Percentiles rank a stretch among this genome's conserved stretches.
Conservation (phyloP, 1,284 basidiomycete genomes). For the Trametes polyzona region DNA sequence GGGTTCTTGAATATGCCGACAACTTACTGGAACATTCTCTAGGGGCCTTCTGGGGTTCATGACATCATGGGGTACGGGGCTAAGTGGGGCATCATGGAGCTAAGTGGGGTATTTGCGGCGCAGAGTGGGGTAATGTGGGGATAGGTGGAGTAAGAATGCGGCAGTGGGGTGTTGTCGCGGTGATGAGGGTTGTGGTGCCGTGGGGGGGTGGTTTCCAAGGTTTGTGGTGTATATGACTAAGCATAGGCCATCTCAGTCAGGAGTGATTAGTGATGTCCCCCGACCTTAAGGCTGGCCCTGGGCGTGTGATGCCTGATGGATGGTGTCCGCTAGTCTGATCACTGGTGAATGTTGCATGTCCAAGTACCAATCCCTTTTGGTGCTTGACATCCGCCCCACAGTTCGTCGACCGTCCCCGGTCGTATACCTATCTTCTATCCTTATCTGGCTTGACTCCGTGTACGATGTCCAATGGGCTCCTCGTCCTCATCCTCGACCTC, state of each 20-base stretch:
- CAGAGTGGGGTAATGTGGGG: too few species aligned
- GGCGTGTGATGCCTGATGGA: too few species aligned
- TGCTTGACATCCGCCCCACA: slow-evolving; percentile 7
- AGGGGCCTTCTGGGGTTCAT: background rate
- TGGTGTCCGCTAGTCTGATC: background rate
- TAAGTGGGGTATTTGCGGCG: background rate
- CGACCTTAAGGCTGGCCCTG: background rate
- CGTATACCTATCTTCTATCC: background rate
- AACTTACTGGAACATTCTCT: background rate
- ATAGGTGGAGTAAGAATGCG: too few species aligned
- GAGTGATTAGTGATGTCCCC: background rate
- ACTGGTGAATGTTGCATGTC: background rate
- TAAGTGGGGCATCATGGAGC: background rate
- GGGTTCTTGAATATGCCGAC: background rate
- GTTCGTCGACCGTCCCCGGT: background rate
- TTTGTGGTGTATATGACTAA: too few species aligned
- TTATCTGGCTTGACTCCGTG: background rate
- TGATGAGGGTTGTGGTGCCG: too few species aligned
- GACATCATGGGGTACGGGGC: background rate
- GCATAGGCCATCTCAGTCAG: too few species aligned
- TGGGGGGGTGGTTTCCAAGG: too few species aligned
- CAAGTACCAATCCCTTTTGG: background rate
- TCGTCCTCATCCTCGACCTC: background rate
- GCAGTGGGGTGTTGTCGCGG: too few species aligned
- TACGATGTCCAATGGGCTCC: background rate